These are phyloP conservation scores for Metarhizium humberi DNA, from an alignment of 2,329 filamentous ascomycete genomes.

Conservation along the genomic window DNA sequence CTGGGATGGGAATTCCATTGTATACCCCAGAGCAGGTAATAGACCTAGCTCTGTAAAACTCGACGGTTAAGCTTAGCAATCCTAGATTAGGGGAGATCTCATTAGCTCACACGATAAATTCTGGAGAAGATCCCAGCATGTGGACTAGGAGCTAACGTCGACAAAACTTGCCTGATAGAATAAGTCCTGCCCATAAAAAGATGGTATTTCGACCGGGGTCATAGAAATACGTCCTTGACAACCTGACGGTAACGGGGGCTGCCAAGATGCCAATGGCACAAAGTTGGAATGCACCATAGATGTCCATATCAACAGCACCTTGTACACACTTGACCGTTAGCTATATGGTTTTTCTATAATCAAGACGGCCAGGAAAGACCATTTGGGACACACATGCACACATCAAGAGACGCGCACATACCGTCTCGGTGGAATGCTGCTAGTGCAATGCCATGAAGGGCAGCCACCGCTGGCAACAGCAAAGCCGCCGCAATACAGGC, in stretches of 20 bases:
- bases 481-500: constrained; percentile 55
- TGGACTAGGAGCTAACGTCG: not conserved
- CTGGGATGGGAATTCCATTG: constrained; percentile 24
- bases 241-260: constrained; percentile 50
- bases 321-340: not conserved
- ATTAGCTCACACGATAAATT: not conserved
- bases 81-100: constrained; percentile 24
- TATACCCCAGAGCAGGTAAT: constrained; percentile 31
- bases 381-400: not conserved
- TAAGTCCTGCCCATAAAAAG: constrained; percentile 54
- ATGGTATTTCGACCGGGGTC: constrained; percentile 55
- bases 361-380: not conserved
- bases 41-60: constrained; percentile 49
- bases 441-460: constrained; percentile 54
- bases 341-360: not conserved
- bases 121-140: no score
- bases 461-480: constrained; percentile 53
- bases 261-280: constrained; percentile 58
- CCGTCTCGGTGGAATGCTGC: constrained; percentile 48
- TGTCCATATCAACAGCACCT: constrained; percentile 59
- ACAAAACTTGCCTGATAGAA: constrained; percentile 43
- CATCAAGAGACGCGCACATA: constrained; percentile 22
- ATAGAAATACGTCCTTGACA: constrained; percentile 56
- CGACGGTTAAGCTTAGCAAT: constrained; percentile 50
- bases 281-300: constrained; percentile 59